Base-by-base conservation (phyloP, 2,329 filamentous ascomycete genomes). In the Calonectria pauciramosa region DNA sequence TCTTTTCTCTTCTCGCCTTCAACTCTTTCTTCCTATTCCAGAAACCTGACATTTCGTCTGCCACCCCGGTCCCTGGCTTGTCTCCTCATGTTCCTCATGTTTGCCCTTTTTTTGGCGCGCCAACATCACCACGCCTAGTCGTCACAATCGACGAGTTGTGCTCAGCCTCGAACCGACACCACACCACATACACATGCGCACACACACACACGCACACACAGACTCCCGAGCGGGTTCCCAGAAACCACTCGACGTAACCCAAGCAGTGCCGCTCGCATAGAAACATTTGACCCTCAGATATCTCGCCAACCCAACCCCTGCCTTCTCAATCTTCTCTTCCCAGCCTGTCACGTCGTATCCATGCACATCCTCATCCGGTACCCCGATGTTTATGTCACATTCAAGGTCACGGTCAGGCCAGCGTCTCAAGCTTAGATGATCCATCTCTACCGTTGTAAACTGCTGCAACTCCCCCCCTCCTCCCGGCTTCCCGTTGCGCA, bases 341-440 rank as follows among this genome's bases (percentile, higher is more conserved):
- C 71, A 63, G 59, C 32, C 66, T 73, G 71, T 73, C 70, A 72
- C 38, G 32, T 68, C 54, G 23, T 41, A 64, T 54, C 54, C 64
- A 49, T 52, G 41, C 28, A 44, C 44, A 38, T 18, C 59, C 34
- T 64, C 64, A 38, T 63, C 64, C 32, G 64, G 44, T 47, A 28
- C 32, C 47, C 41, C 36, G 59, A 66, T 73, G 71, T 73, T 73
- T 66, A 70, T 54, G 71, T 70, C 71, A 67, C 59, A 73, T 70
- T 60, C 71, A 36, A 38, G n/a, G 32, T 34, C 71, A 66, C 32
- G 47, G 66, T 73, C 71, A 73, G 59, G 54, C 66, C 56, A 69
- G 41, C 44, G 64, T 51, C 64, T 38, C 64, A 20, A 65, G 69
- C 68, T 63, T 49, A 41, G 70, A 68, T 63, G 41, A 64, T 65